A percentile compares a stretch with the other conserved stretches of the same genome.
phyloP scores from a whole-genome alignment of 495 filamentous ascomycete species.

The Alectoria sarmentosa region DNA sequence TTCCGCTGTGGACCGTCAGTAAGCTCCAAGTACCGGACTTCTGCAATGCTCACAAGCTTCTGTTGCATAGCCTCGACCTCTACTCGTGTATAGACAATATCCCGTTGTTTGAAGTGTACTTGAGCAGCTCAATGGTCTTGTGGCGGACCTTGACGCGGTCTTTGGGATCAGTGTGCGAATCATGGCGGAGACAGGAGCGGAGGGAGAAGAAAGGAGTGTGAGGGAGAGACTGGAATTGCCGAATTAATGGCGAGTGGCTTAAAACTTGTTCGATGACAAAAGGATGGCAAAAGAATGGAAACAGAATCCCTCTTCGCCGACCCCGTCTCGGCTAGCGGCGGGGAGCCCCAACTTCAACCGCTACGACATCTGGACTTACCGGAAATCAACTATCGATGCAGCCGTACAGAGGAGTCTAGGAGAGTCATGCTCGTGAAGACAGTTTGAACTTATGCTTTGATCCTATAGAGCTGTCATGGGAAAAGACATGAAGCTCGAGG shows the following conservation, averaged over 20 bases:
- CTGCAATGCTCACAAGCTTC: slow-evolving; percentile 56
- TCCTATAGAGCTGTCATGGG: neutral
- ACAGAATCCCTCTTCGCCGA: neutral
- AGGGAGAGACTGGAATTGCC: neutral
- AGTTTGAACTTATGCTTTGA: too few species aligned
- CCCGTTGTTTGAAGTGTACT: slow-evolving; percentile 48
- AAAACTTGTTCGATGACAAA: neutral
- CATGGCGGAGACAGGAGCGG: slow-evolving; percentile 45
- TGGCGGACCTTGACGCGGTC: slow-evolving; percentile 57
- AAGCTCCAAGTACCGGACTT: neutral
- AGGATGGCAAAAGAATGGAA: neutral
- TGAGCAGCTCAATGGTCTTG: slow-evolving; percentile 35
- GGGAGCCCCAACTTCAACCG: neutral
- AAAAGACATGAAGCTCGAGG: neutral
- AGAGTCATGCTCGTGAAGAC: neutral
- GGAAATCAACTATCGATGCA: neutral
- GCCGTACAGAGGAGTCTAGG: neutral
- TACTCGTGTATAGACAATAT: slow-evolving; percentile 52
- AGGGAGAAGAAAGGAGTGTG: slow-evolving; percentile 8
- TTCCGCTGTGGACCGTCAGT: slow-evolving; percentile 50
- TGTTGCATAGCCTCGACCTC: slow-evolving; percentile 68
- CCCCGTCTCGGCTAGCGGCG: slow-evolving; percentile 6
- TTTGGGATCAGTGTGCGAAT: slow-evolving; percentile 65
- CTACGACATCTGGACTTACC: neutral
- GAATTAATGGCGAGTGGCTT: neutral